Evolutionary conservation across 2,329 filamentous ascomycete species (phyloP).

Genomic region (Reticulascus tulasneorum): DNA sequence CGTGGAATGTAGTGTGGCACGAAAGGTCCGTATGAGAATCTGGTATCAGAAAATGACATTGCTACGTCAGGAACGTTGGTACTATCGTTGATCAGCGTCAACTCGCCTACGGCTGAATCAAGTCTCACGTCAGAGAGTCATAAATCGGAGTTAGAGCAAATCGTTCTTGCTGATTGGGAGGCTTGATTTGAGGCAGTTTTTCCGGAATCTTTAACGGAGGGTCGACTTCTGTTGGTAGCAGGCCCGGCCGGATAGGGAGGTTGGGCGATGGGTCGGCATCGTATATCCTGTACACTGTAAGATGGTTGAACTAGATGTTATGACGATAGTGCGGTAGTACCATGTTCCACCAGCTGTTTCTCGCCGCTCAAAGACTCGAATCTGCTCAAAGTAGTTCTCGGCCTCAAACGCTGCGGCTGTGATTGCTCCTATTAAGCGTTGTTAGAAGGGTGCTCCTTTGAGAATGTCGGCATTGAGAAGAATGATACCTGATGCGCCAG

Average conservation of each 20-base stretch:
- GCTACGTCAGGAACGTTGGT: conserved; percentile 55
- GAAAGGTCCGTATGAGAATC: conserved; percentile 53
- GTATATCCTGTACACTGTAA: conserved; percentile 40
- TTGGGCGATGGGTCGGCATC: conserved; percentile 35
- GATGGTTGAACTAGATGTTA: too few species aligned
- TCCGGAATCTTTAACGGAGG: conserved; percentile 39
- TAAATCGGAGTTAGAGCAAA: conserved; percentile 49
- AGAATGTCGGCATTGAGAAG: too few species aligned
- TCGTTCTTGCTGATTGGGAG: conserved; percentile 39
- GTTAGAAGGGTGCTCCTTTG: background rate
- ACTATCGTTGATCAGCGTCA: conserved; percentile 19
- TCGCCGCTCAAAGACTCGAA: conserved; percentile 38
- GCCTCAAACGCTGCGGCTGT: conserved; percentile 43
- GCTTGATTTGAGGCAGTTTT: conserved; percentile 32
- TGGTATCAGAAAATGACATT: conserved; percentile 51
- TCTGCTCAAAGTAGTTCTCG: conserved; percentile 37
- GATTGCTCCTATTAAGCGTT: conserved; percentile 34
- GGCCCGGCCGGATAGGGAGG: conserved; percentile 35
- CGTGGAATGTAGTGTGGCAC: conserved; percentile 50
- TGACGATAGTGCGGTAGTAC: too few species aligned
- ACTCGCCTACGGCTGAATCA: accelerated
- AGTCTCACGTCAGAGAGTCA: conserved; percentile 43
- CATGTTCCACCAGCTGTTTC: conserved; percentile 42
- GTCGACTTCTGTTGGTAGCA: conserved; percentile 40
- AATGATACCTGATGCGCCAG: conserved; percentile 34